These are phyloP conservation scores for Aspergillus cristatus DNA, from an alignment of 495 filamentous ascomycete genomes.

Conservation along the genomic window DNA sequence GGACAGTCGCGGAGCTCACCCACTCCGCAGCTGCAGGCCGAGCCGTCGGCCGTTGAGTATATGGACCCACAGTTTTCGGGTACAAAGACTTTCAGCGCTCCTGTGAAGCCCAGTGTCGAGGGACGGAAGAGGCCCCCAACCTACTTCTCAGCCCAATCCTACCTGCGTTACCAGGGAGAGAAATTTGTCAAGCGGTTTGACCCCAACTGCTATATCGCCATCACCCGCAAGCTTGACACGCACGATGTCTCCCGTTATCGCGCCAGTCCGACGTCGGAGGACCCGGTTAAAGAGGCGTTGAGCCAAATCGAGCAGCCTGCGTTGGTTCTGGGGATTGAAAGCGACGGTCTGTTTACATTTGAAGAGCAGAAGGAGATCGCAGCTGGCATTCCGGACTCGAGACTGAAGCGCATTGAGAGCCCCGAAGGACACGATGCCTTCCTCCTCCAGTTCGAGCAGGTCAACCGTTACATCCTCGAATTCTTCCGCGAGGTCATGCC, in stretches of 20 bases:
- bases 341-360: slow-evolving; percentile 92
- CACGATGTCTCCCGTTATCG: slow-evolving; percentile 83
- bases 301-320: slow-evolving; percentile 76
- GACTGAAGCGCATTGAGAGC: slow-evolving; percentile 77
- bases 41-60: slow-evolving; percentile 28
- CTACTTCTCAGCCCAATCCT: slow-evolving; percentile 95
- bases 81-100: slow-evolving; percentile 40
- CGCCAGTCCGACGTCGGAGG: slow-evolving; percentile 26
- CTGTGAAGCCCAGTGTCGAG: slow-evolving; percentile 8
- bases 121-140: slow-evolving; percentile 54
- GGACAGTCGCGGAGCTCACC: slow-evolving; percentile 33
- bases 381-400: slow-evolving; percentile 65
- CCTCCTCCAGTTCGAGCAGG: slow-evolving; percentile 92
- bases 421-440: slow-evolving; percentile 96
- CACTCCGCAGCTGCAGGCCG: slow-evolving; percentile 14
- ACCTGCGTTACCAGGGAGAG: slow-evolving; percentile 92
- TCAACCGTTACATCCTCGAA: slow-evolving; percentile 75
- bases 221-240: slow-evolving; percentile 97
- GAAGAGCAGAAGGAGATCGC: slow-evolving; percentile 91
- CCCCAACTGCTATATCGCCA: slow-evolving; percentile 97
- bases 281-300: slow-evolving; percentile 63
- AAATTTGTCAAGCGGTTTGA: slow-evolving; percentile 98
- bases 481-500: slow-evolving; percentile 79
- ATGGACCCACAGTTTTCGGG: slow-evolving; percentile 76
- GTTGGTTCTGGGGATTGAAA: slow-evolving; percentile 85